Evolutionary conservation across 1,284 basidiomycete genomes (phyloP).

Genomic region (Hortiboletus rubellus): DNA sequence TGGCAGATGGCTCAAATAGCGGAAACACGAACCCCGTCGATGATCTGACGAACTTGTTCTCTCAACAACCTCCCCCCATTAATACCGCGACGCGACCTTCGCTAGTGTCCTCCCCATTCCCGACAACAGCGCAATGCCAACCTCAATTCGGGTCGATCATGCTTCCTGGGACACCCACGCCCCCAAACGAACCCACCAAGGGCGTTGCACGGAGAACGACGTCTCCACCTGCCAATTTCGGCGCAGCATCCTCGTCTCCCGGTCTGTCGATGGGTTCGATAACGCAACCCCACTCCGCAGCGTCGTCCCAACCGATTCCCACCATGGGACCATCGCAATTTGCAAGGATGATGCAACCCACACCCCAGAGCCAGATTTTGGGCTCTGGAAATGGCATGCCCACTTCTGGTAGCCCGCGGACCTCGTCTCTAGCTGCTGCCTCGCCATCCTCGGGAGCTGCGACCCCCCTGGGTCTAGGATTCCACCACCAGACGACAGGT

Average conservation of each 20-base stretch:
- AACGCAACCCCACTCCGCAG: constrained; percentile 9
- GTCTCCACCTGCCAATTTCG: constrained; percentile 19
- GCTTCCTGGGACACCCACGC: constrained; percentile 49
- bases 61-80: constrained; percentile 31
- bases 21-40: constrained; percentile 37
- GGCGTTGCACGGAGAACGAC: constrained; percentile 17
- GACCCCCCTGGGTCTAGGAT: constrained; percentile 10
- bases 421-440: constrained; percentile 13
- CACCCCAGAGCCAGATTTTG: constrained; percentile 12
- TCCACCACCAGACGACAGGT: constrained; percentile 18
- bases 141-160: constrained; percentile 49
- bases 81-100: constrained; percentile 27
- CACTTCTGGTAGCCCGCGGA: constrained; percentile 1
- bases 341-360: constrained; percentile 19
- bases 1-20: constrained; percentile 14
- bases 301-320: neutral
- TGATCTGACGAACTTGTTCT: constrained; percentile 63
- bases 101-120: constrained; percentile 17
- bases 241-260: constrained; percentile 8
- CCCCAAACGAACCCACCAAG: constrained; percentile 20
- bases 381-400: constrained; percentile 19
- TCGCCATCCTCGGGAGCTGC: constrained; percentile 22
- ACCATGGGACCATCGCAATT: constrained; percentile 13
- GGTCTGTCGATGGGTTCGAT: constrained; percentile 24
- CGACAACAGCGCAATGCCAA: constrained; percentile 16